Conservation (phyloP, 768 basidiomycete species). For the Tremella fuciformis region DNA sequence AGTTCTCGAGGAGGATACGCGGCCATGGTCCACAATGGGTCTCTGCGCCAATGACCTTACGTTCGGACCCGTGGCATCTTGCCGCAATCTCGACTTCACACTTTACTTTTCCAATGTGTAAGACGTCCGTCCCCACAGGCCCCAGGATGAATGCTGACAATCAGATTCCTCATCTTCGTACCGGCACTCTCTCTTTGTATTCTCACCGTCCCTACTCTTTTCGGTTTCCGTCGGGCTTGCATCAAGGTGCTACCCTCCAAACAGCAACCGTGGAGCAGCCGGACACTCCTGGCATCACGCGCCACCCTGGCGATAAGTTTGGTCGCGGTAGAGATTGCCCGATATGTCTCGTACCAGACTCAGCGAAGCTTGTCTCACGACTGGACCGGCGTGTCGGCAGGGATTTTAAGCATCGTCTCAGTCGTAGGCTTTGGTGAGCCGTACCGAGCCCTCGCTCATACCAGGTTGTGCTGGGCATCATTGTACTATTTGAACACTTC, state of each 20-base stretch:
- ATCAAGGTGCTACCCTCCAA: constrained; percentile 6
- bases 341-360: constrained; percentile 8
- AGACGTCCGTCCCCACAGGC: background rate
- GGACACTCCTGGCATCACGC: background rate
- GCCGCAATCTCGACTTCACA: constrained; percentile 24
- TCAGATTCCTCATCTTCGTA: constrained; percentile 19
- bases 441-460: background rate
- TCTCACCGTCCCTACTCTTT: constrained; percentile 2
- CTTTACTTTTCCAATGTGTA: constrained; percentile 22
- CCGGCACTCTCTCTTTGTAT: constrained; percentile 12
- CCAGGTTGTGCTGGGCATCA: background rate
- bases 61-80: constrained; percentile 19
- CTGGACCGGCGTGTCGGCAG: constrained; percentile 14
- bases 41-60: constrained; percentile 21
- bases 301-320: background rate
- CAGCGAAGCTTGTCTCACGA: background rate
- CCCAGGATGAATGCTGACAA: background rate
- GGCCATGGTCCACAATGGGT: background rate
- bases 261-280: constrained; percentile 1
- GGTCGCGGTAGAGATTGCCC: constrained; percentile 3
- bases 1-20: no score
- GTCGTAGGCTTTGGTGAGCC: constrained; percentile 9
- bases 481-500: constrained; percentile 14
- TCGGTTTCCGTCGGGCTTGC: background rate
- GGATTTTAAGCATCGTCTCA: constrained; percentile 1